phyloP scores from a whole-genome alignment of 78 protist species.

The Polysphondylium violaceum region DNA sequence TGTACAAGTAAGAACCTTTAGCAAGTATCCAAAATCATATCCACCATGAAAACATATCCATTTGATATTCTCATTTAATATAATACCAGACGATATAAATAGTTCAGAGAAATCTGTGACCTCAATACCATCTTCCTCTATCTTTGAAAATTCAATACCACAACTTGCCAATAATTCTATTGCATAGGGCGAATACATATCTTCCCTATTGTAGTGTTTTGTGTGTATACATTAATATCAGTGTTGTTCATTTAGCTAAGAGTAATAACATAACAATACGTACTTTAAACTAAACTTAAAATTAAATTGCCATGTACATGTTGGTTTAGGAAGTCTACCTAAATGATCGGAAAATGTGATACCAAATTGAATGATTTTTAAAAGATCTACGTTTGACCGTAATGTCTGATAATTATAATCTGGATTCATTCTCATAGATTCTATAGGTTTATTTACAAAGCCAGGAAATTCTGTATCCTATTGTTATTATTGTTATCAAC shows the following conservation, averaged over 20 bases:
- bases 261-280: neutral
- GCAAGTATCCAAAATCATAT: conserved; percentile 82
- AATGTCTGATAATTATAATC: conserved; percentile 94
- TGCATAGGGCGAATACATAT: conserved; percentile 97
- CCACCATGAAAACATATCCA: conserved; percentile 96
- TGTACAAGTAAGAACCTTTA: conserved; percentile 88
- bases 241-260: neutral
- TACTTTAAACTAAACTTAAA: conserved; percentile 94
- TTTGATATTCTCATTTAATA: conserved; percentile 77
- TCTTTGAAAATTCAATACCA: conserved; percentile 96
- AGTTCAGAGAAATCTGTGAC: conserved; percentile 91
- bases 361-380: conserved; percentile 98
- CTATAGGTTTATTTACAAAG: conserved; percentile 94
- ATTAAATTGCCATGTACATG: conserved; percentile 99
- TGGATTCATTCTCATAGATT: conserved; percentile 77
- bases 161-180: conserved; percentile 94
- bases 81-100: conserved; percentile 90
- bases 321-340: conserved; percentile 89
- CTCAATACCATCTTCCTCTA: conserved; percentile 90
- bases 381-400: conserved; percentile 95
- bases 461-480: conserved; percentile 99
- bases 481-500: neutral
- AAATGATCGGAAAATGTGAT: conserved; percentile 92
- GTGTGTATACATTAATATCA: neutral
- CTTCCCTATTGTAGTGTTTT: conserved; percentile 48